Evolutionary conservation across 306 rosid species (phyloP).

Genomic region (Ochetophila trinervis): DNA sequence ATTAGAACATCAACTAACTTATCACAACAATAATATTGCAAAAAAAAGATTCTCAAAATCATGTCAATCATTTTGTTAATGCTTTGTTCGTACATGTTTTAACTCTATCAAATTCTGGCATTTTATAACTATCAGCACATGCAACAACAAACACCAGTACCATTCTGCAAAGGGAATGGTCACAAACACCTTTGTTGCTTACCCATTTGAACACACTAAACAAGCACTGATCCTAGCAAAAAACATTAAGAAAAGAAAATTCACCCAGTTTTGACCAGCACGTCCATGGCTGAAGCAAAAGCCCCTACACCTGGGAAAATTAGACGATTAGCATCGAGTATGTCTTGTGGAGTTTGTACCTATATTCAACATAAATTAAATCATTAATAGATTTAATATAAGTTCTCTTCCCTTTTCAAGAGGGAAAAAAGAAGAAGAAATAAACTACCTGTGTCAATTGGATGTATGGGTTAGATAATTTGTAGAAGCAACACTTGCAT

Average conservation of each 20-base stretch:
- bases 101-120: not conserved
- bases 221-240: slow-evolving; percentile 12
- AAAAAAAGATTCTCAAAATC: no score
- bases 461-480: not conserved
- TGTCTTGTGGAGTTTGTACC: slow-evolving; percentile 85
- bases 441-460: not conserved
- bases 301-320: slow-evolving; percentile 98
- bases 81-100: no score
- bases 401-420: not conserved
- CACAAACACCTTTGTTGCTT: slow-evolving; percentile 3
- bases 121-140: no score
- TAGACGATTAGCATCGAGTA: slow-evolving; percentile 66
- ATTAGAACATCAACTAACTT: no score
- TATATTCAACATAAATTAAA: slow-evolving; percentile 28
- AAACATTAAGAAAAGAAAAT: not conserved
- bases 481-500: not conserved
- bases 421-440: no score
- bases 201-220: slow-evolving; percentile 12
- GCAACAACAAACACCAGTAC: no score
- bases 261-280: slow-evolving; percentile 74
- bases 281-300: slow-evolving; percentile 89
- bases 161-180: no score
- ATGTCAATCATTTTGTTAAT: no score
- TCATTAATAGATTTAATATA: not conserved
- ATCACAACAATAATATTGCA: no score